Base-by-base conservation (phyloP, 768 basidiomycete genomes). In the Suillus clintonianus region DNA sequence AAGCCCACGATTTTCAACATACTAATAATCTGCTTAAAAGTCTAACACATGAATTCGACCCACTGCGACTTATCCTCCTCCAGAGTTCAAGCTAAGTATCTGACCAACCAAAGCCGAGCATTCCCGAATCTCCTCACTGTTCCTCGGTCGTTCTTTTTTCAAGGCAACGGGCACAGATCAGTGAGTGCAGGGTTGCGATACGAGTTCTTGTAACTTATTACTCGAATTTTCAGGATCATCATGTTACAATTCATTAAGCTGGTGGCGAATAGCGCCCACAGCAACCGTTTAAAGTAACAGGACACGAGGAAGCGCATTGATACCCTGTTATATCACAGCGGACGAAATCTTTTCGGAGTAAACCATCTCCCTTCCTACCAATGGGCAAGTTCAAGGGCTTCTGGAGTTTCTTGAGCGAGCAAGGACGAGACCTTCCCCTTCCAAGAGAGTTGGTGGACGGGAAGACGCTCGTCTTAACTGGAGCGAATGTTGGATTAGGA, bases 391-490 rank as follows among this genome's bases (percentile, higher is more conserved):
- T 50, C 27, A 27, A 27, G n/a, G 14, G 41, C 48, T 3, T 51
- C 75, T 79, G 55, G 69, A 15, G 30, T 50, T 76, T 68, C 34
- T 24, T 73, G 22, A 65, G 67, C 15, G 70, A 71, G 13, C 76
- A 77, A 65, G 54, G 70, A 65, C 47, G 48, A n/a, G 27, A 62
- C 15, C 59, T 72, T 27, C 32, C 61, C 36, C 34, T 56, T 17
- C 48, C 63, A 17, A 51, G 22, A 47, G 34, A 48, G 36, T 43
- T 63, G 3, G 74, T 68, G 0, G 78, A 83, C 63, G 72, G 86
- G 24, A 83, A 82, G 67, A 83, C 81, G 7, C 76, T 86, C n/a
- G 59, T 86, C 24, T 78, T 88, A 27, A 76, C 79, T 32, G 82
- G 81, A 8, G 83, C 85, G 3, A 88, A 88, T 65, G 76, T 76